Percentiles rank a stretch among this genome's conserved stretches.
These are phyloP conservation scores for Annona cherimola DNA, from an alignment of 164 flowering plant genomes.

Conservation along the genomic window DNA sequence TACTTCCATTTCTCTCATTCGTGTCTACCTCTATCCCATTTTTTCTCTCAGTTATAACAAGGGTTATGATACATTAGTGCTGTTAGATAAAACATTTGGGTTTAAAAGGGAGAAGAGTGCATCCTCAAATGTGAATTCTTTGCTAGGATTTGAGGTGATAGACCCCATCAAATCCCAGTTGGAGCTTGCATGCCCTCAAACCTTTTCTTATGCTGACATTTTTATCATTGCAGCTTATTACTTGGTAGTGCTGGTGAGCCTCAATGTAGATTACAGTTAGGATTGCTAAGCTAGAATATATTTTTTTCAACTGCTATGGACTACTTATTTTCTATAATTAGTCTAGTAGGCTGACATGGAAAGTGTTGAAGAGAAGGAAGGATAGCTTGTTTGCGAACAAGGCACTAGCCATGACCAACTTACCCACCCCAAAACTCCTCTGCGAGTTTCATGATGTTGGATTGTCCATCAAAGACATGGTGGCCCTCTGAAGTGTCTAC, in stretches of 20 bases:
- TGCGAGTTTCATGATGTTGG: conserved; percentile 58
- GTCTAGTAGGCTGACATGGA: conserved; percentile 87
- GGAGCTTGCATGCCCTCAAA: conserved; percentile 57
- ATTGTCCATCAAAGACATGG: conserved; percentile 51
- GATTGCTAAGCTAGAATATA: too few relatives aligned
- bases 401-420: conserved; percentile 48
- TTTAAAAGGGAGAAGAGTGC: conserved; percentile 70
- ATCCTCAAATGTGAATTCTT: conserved; percentile 60
- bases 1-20: neutral
- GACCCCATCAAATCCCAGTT: conserved; percentile 59
- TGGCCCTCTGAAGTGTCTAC: conserved; percentile 66
- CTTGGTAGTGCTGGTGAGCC: conserved; percentile 58
- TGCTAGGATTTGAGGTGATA: conserved; percentile 72
- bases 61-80: conserved; percentile 87
- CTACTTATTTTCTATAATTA: conserved; percentile 14
- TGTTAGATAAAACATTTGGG: conserved; percentile 50
- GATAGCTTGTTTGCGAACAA: conserved; percentile 68
- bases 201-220: conserved; percentile 85
- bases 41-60: conserved; percentile 15
- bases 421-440: conserved; percentile 61
- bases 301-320: neutral
- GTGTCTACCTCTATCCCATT: neutral
- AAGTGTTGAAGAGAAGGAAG: conserved; percentile 58
- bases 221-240: conserved; percentile 71
- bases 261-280: neutral